Evolutionary conservation across 2,329 filamentous ascomycete genomes (phyloP).

Genomic region (Neonectria faginata): DNA sequence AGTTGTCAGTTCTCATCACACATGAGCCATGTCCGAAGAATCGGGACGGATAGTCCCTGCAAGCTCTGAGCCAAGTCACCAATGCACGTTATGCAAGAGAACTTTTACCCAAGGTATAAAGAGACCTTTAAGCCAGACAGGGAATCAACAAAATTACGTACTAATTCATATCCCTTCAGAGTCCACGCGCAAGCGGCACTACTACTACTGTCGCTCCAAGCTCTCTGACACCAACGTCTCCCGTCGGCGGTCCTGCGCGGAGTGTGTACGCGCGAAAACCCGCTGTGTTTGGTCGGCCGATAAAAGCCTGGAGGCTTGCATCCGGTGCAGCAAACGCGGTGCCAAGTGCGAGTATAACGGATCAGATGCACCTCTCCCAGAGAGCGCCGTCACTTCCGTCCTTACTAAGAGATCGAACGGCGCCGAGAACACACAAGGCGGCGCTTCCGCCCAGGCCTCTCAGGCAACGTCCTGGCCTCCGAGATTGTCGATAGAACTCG

Average conservation of each 20-base stretch:
- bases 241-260: background rate
- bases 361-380: background rate
- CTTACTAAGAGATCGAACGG: background rate
- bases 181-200: background rate
- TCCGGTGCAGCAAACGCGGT: background rate
- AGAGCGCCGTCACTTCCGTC: background rate
- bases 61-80: background rate
- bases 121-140: background rate
- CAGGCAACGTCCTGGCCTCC: background rate
- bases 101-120: background rate
- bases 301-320: background rate
- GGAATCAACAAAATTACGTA: background rate
- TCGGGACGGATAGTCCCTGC: too few relatives aligned
- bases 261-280: background rate
- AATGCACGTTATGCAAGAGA: background rate
- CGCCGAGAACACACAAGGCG: background rate
- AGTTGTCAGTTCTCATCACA: background rate
- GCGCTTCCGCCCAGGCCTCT: background rate
- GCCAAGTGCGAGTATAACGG: background rate
- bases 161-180: background rate
- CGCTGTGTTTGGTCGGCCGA: background rate
- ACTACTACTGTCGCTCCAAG: constrained; percentile 1
- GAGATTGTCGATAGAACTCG: background rate
- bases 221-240: background rate
- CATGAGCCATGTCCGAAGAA: background rate